Evolutionary conservation across 805 yeast species (phyloP), one percentile per base, ranked within the genome.

Genomic region (Clavispora vitiphila): DNA sequence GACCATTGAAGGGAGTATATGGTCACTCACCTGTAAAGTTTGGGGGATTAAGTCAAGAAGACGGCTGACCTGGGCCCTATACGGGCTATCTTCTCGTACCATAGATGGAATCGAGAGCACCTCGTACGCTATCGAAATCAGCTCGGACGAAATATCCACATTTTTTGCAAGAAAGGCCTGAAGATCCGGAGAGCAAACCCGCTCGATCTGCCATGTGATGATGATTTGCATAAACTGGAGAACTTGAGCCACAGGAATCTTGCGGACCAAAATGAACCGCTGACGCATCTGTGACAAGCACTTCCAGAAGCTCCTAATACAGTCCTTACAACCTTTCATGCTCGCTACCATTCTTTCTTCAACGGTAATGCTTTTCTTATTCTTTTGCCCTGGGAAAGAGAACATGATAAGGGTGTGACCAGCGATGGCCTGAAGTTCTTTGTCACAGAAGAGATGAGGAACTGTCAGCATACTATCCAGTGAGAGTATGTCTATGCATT

Each of bases 391-490:
- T 3, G 71, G 70, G 51, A 82, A 80, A 3, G 89, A 80, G 55
- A 81, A 81, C 44, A 80, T 62, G 12, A 83, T 75, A 40, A 83
- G 58, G 8, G 74, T 63, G 53, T 81, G 81, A 11, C 73, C 67
- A 8, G 83, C 66, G 16, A 78, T 67, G 2, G 77, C 74, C 32
- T 62, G 64, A 44, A 75, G 62, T 23, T 58, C 57, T 8, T 64
- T 64, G 51, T 80, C 76, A 58, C 89, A 82, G 56, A 80, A 83
- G 51, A 77, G 60, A 48, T 83, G 86, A 34, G 58, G 41, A 35
- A 40, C 51, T 16, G 40, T 38, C 14, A 27, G 41, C 7, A 44
- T 34, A 8, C 38, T 43, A 16, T 35, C 46, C 54, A 47, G 55
- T 44, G 42, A 44, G 15, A 51, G 47, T 24, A 47, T 38, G 12